Conservation (phyloP, 768 basidiomycete genomes). For the Myochromella boudieri region DNA sequence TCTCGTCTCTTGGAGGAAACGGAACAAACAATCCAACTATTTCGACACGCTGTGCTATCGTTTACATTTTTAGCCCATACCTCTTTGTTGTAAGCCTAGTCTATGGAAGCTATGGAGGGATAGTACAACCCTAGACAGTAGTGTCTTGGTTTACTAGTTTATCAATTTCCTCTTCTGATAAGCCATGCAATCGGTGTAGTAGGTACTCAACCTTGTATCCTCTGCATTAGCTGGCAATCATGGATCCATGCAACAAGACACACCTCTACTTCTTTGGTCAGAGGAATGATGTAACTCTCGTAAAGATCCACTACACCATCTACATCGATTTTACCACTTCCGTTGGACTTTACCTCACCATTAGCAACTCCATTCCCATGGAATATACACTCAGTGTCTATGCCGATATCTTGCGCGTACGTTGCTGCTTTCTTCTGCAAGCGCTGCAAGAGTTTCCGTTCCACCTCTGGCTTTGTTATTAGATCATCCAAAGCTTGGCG, state of each 20-base stretch:
- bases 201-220: conserved; percentile 88
- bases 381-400: conserved; percentile 46
- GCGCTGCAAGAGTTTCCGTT: conserved; percentile 77
- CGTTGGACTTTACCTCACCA: conserved; percentile 34
- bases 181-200: conserved; percentile 82
- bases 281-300: conserved; percentile 91
- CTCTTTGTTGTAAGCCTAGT: not conserved
- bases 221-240: not conserved
- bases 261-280: conserved; percentile 99
- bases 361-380: conserved; percentile 18
- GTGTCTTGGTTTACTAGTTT: conserved; percentile 36
- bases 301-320: conserved; percentile 93
- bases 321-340: conserved; percentile 77
- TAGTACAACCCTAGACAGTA: not conserved
- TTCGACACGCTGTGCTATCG: conserved; percentile 8
- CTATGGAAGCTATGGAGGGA: not conserved
- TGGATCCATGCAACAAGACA: conserved; percentile 11
- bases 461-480: conserved; percentile 98
- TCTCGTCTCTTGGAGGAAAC: conserved; percentile 16
- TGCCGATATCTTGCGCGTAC: conserved; percentile 81
- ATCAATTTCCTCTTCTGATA: conserved; percentile 80
- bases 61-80: conserved; percentile 8
- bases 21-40: conserved; percentile 9
- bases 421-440: conserved; percentile 81
- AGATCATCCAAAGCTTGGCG: conserved; percentile 74